phyloP scores from a whole-genome alignment of 2,329 filamentous ascomycete genomes.

The Didymella sp. region DNA sequence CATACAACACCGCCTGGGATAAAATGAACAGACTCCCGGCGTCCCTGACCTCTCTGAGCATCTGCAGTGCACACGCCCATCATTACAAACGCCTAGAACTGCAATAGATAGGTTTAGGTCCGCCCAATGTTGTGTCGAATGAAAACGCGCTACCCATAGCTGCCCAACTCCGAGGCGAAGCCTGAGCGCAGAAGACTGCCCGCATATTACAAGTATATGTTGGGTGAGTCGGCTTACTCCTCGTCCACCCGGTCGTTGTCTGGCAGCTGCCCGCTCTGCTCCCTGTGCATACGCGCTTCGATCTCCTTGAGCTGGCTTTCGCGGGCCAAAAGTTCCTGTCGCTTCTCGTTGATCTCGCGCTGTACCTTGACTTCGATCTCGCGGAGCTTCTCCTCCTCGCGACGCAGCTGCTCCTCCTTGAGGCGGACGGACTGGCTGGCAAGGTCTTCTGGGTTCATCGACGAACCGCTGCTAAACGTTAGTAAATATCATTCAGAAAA shows the following conservation, averaged over 20 bases:
- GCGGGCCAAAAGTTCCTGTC: constrained; percentile 94
- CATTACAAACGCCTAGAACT: constrained; percentile 46
- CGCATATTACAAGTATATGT: constrained; percentile 11
- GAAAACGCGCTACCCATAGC: constrained; percentile 39
- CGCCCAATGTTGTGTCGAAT: constrained; percentile 29
- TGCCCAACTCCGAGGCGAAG: constrained; percentile 20
- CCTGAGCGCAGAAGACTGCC: constrained; percentile 13
- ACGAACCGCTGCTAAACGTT: constrained; percentile 67
- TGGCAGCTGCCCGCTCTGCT: constrained; percentile 63
- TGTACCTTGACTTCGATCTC: constrained; percentile 99
- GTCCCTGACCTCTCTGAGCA: constrained; percentile 32
- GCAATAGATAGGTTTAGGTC: constrained; percentile 37
- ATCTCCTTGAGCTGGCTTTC: constrained; percentile 99
- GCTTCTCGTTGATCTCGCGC: constrained; percentile 99
- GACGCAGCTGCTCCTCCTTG: constrained; percentile 99
- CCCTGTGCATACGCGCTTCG: constrained; percentile 94
- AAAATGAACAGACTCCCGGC: constrained; percentile 41
- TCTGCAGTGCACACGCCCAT: constrained; percentile 39
- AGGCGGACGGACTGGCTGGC: constrained; percentile 96
- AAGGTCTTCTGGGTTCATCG: constrained; percentile 97
- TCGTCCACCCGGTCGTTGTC: constrained; percentile 43
- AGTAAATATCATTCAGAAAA: constrained; percentile 23
- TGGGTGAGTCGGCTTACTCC: constrained; percentile 30
- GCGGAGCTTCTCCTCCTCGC: constrained; percentile 99
- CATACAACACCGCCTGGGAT: constrained; percentile 34